Percentiles rank a stretch among this genome's conserved stretches.
Evolutionary conservation across 441 rosid genomes (phyloP).

Genomic region (Erodium texanum): DNA sequence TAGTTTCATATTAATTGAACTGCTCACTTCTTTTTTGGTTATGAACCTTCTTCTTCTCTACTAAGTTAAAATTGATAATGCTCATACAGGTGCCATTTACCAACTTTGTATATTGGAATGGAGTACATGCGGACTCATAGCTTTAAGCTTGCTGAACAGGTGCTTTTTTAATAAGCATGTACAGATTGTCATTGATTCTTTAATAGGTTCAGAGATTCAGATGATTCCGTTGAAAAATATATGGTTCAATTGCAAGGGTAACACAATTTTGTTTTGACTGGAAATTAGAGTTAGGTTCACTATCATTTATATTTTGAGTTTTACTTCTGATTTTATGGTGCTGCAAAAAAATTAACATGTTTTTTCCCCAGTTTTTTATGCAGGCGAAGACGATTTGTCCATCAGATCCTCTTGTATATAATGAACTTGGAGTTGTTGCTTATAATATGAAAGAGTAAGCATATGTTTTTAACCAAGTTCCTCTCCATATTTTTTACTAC

Average conservation of each 20-base stretch:
- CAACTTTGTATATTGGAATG: slow-evolving; percentile 96
- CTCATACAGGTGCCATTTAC: slow-evolving; percentile 94
- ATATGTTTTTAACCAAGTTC: slow-evolving; percentile 1
- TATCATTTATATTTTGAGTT: not conserved
- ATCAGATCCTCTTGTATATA: slow-evolving; percentile 87
- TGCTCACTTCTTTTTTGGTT: not conserved
- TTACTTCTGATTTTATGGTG: not conserved
- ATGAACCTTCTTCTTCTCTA: slow-evolving; percentile 39
- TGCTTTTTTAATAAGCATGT: slow-evolving; percentile 21
- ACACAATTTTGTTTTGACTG: not conserved
- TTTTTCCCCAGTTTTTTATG: slow-evolving; percentile 59
- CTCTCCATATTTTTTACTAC: not conserved
- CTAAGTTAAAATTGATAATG: slow-evolving; percentile 66
- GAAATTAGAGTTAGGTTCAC: not conserved
- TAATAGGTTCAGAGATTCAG: no score
- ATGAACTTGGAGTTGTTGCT: slow-evolving; percentile 95
- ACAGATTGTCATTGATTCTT: not conserved
- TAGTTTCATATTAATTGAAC: not conserved
- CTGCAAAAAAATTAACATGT: not conserved
- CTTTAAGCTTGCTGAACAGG: slow-evolving; percentile 97
- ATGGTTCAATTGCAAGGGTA: not conserved
- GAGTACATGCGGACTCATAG: slow-evolving; percentile 97
- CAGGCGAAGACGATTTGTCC: slow-evolving; percentile 86
- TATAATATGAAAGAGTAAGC: slow-evolving; percentile 89
- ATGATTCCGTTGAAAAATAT: not conserved